Evolutionary conservation across 2,329 filamentous ascomycete genomes (phyloP), one percentile per base, ranked within the genome.

Genomic region (Phoma herbarum): DNA sequence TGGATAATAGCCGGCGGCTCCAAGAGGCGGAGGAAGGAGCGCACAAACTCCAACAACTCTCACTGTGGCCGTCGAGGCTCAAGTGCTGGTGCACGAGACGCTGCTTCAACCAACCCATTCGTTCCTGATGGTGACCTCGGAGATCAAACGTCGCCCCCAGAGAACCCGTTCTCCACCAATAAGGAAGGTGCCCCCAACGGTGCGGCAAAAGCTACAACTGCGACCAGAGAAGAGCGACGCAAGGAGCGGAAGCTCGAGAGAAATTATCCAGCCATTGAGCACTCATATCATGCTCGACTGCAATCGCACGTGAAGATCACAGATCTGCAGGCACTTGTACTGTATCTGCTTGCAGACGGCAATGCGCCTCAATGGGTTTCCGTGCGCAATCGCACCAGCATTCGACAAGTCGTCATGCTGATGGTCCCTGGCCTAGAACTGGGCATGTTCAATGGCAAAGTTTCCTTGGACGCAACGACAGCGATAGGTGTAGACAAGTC

Each of bases 351-450:
- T 53, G 84, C 85, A n/a, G 86, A 88, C 67, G 77, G 74, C 11
- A 77, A 81, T 29, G 83, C 84, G 25, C 86, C 86, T n/a, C 85
- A 87, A 69, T 89, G 86, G 86, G 83, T 87, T 16, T 83, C 85
- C 28, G 78, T 89, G 57, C 82, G 81, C 61, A 83, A 88, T 70
- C 84, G 84, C 43, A 77, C 76, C 18, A 79, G 81, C 59, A 82
- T 89, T 39, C 79, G 80, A 56, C 96, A 95, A 78, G 90, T 96
- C 28, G 93, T 98, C 28, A 86, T 91, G 39, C 81, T 99, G 65
- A 94, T 97, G 90, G 88, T 97, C 11, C 95, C 95, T 11, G 95
- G 95, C 0, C 80, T 99, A 23, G 94, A 98, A 73, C 86, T 92
- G 70, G 90, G 88, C 62, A 95, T 98, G 90, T 96, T 98, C 79